Evolutionary conservation across 2,329 filamentous ascomycete genomes (phyloP).

Genomic region (Orbilia blumenaviensis): DNA sequence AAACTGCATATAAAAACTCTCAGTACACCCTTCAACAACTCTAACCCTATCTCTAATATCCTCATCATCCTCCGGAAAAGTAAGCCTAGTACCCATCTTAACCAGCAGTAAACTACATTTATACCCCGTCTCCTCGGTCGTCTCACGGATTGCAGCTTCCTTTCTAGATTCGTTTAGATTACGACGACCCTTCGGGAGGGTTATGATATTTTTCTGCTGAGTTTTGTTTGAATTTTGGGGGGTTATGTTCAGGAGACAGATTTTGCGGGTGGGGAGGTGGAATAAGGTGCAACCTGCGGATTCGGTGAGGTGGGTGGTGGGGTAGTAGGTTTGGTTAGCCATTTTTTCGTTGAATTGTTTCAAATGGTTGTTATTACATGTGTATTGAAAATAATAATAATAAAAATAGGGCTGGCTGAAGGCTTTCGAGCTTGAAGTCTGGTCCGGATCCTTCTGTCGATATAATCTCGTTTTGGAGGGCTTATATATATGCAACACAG

Average conservation of each 20-base stretch:
- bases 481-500: no score
- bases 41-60: slow-evolving; percentile 17
- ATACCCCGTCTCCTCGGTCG: slow-evolving; percentile 37
- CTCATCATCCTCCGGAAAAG: slow-evolving; percentile 16
- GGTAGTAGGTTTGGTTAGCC: slow-evolving; percentile 19
- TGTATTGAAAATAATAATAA: no score
- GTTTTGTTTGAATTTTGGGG: not conserved
- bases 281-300: slow-evolving; percentile 25
- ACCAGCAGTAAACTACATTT: slow-evolving; percentile 28
- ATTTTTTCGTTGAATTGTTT: not conserved
- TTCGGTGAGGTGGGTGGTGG: slow-evolving; percentile 26
- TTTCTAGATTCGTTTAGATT: slow-evolving; percentile 25
- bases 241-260: slow-evolving; percentile 6
- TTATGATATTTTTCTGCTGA: no score
- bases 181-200: slow-evolving; percentile 33
- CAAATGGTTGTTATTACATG: no score
- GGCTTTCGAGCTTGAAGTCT: no score
- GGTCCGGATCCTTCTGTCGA: no score
- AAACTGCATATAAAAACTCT: slow-evolving; percentile 37
- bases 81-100: not conserved
- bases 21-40: slow-evolving; percentile 19
- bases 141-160: slow-evolving; percentile 19
- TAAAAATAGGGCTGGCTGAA: no score
- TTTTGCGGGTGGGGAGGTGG: slow-evolving; percentile 11
- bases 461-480: no score